Evolutionary conservation across 208 protist genomes (phyloP).

Genomic region (Trypanosoma scelopori): DNA sequence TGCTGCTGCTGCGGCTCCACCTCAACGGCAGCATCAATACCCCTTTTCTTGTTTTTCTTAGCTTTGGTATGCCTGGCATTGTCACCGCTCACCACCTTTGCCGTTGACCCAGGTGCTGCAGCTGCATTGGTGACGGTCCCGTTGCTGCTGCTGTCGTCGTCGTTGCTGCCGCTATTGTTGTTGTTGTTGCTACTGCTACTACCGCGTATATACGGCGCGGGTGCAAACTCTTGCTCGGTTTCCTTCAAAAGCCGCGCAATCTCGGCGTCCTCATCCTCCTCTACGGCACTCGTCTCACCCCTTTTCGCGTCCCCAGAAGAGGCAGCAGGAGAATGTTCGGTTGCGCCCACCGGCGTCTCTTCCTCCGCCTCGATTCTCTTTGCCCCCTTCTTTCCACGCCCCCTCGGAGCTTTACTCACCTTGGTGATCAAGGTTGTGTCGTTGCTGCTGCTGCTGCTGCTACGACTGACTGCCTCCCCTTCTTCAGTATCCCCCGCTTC

Average conservation of each 20-base stretch:
- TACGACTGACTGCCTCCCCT: conserved; percentile 5
- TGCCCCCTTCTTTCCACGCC: conserved; percentile 20
- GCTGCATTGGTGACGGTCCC: conserved; percentile 1
- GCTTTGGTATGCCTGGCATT: conserved; percentile 1
- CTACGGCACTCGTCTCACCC: not conserved
- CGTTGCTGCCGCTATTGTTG: conserved; percentile 18
- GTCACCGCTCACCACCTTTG: conserved; percentile 3
- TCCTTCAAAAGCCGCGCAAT: conserved; percentile 34
- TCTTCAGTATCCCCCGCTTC: conserved; percentile 14
- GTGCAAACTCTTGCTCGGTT: conserved; percentile 37
- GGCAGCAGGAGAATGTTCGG: not conserved
- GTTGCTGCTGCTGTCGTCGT: conserved; percentile 1
- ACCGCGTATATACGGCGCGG: conserved; percentile 24
- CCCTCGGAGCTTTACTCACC: conserved; percentile 2
- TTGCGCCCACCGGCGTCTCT: conserved; percentile 4
- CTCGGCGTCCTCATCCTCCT: conserved; percentile 26
- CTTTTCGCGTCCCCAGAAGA: conserved; percentile 1
- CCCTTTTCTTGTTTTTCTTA: conserved; percentile 29
- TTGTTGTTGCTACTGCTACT: conserved; percentile 13
- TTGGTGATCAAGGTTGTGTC: not conserved
- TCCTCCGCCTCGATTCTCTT: conserved; percentile 15
- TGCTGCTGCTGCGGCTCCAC: conserved; percentile 20
- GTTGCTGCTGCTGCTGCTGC: not conserved
- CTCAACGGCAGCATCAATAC: conserved; percentile 9
- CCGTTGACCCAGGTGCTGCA: too few species aligned